phyloP scores from a whole-genome alignment of 257 asterid genomes.

The Cruciata laevipes region DNA sequence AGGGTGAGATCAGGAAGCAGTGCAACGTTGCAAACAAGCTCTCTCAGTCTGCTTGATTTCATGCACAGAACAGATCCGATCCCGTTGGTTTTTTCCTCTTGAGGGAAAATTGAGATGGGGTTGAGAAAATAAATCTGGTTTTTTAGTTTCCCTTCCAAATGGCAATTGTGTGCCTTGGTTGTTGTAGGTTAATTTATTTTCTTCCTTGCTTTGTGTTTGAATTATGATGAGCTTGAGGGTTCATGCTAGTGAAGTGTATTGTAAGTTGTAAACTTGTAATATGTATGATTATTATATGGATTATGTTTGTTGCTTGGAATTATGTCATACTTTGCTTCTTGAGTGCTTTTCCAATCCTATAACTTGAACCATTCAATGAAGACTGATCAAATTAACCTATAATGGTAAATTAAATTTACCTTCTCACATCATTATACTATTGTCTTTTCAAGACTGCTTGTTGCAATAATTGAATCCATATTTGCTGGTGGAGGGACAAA shows the following conservation, averaged over 20 bases:
- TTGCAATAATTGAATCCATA: slow-evolving; percentile 9
- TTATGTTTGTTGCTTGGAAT: not conserved
- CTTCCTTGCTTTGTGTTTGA: not conserved
- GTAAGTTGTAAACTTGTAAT: too few species aligned
- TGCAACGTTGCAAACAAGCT: slow-evolving; percentile 84
- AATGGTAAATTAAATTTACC: too few species aligned
- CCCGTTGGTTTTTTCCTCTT: slow-evolving; percentile 9
- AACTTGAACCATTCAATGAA: too few species aligned
- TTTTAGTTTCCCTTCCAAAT: not conserved
- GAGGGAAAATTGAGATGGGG: not conserved
- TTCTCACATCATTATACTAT: too few species aligned
- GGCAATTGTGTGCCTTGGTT: not conserved
- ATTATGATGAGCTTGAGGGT: slow-evolving; percentile 4
- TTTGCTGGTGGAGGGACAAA: not conserved
- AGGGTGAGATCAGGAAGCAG: slow-evolving; percentile 79
- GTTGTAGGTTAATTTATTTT: slow-evolving; percentile 1
- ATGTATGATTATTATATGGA: too few species aligned
- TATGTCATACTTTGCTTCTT: too few species aligned
- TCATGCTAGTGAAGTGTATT: too few species aligned
- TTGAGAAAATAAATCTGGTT: slow-evolving; percentile 5
- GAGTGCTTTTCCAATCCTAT: too few species aligned
- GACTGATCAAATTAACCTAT: too few species aligned
- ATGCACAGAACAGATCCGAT: slow-evolving; percentile 5
- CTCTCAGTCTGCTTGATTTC: slow-evolving; percentile 21
- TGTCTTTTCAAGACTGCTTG: not conserved